phyloP scores from a whole-genome alignment of 2,329 filamentous ascomycete species.

The Biscogniauxia mediterranea region DNA sequence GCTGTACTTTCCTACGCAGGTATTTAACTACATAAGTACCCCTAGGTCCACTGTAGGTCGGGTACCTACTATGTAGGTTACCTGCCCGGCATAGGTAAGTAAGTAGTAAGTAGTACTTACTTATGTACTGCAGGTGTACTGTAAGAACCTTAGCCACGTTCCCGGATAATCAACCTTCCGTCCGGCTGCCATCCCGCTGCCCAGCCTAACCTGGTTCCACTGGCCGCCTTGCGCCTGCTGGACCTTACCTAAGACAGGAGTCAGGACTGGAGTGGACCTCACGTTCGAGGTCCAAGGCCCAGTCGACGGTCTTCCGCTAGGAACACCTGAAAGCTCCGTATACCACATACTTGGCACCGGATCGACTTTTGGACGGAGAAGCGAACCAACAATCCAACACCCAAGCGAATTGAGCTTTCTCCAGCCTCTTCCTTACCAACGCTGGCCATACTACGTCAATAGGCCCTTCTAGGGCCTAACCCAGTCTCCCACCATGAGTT shows the following conservation, averaged over 20 bases:
- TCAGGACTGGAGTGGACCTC: too few relatives aligned
- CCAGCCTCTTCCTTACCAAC: conserved; percentile 4
- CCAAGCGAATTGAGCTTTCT: background rate
- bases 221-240: too few relatives aligned
- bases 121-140: too few relatives aligned
- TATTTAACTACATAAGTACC: too few relatives aligned
- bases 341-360: background rate
- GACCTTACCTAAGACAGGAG: background rate
- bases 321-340: background rate
- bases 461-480: conserved; percentile 31
- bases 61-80: too few relatives aligned
- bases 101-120: too few relatives aligned
- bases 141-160: background rate
- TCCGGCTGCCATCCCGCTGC: too few relatives aligned
- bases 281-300: background rate
- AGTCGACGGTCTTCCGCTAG: background rate
- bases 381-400: conserved; percentile 1
- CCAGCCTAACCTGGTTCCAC: too few relatives aligned
- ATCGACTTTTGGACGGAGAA: conserved; percentile 4
- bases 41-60: too few relatives aligned
- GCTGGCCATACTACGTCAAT: conserved; percentile 27
- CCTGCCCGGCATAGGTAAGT: too few relatives aligned
- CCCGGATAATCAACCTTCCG: background rate
- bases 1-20: too few relatives aligned
- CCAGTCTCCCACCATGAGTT: conserved; percentile 31